Conservation (phyloP, 2,329 filamentous ascomycete genomes). For the Beauveria caledonica region DNA sequence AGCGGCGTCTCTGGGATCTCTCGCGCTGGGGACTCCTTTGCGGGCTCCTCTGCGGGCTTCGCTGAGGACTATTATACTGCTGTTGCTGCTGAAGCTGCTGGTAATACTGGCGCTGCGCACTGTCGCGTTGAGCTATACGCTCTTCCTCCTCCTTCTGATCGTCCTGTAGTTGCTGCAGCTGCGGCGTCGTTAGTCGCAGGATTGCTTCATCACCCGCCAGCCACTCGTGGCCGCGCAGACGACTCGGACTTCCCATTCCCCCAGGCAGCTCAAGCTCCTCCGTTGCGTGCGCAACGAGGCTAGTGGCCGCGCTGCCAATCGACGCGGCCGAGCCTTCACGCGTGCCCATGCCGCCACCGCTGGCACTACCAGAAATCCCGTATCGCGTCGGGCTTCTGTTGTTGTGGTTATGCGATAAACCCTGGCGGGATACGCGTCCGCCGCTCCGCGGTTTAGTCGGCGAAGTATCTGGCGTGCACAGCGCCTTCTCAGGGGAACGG, state of each 20-base stretch:
- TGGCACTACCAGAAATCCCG: neutral
- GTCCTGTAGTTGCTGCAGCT: neutral
- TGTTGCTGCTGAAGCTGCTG: constrained; percentile 10
- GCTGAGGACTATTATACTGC: constrained; percentile 11
- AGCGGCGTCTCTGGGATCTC: constrained; percentile 19
- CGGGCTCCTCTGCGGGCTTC: constrained; percentile 13
- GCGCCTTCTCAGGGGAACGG: constrained; percentile 22
- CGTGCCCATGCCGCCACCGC: neutral
- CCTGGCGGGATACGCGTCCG: neutral
- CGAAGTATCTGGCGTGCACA: constrained; percentile 20
- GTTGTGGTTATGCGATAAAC: neutral
- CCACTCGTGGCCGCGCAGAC: constrained; percentile 23
- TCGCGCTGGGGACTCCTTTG: constrained; percentile 8
- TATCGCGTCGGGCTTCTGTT: neutral
- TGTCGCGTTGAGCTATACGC: neutral
- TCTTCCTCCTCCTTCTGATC: neutral
- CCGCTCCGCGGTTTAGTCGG: constrained; percentile 16
- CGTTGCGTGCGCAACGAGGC: constrained; percentile 29
- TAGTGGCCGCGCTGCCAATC: constrained; percentile 31
- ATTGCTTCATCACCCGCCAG: constrained; percentile 13
- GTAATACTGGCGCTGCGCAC: constrained; percentile 11
- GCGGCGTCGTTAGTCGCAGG: neutral
- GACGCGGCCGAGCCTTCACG: constrained; percentile 28
- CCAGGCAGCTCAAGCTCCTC: constrained; percentile 28
- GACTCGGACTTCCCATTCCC: constrained; percentile 37